Evolutionary conservation across 2,329 filamentous ascomycete species (phyloP), one percentile per base, ranked within the genome.

Genomic region (Paracorniculantispora psalliotae): DNA sequence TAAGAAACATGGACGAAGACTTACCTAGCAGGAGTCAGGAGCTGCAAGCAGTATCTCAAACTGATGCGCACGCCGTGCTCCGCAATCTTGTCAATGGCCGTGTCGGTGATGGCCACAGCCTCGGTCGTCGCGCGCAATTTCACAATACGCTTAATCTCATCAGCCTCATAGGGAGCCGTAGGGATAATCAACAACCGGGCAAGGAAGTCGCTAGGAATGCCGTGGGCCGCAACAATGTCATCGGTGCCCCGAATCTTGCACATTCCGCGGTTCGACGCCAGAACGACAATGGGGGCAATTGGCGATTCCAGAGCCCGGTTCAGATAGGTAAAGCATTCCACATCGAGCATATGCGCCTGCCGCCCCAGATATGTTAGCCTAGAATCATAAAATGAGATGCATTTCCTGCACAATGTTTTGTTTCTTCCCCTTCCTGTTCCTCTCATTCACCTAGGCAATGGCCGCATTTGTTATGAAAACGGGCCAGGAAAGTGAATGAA

Each of bases 241-340:
- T 89, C 83, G 59, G 90, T 93, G 70, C 93, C 93, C 67, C 92
- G 90, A 71, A 99, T 94, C 64, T 91, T 90, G 64, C 91, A 93
- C 80, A 92, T 88, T 73, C 94, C 94, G 68, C 94, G 89, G 79
- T 99, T 99, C 44, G 94, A 97, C 61, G 94, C 94, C 62, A 99
- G 87, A 65, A 99, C 94, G 62, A 99, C 94, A 69, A 99, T 96
- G 60, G 94, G 94, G 1, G 93, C 93, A 69, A 99, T 96, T 65
- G 87, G 85, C 59, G 91, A 92, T 81, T 99, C 94, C 66, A 99
- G 83, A n/a, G 94, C 94, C 71, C 92, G 90, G 81, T 97, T 97
- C 70, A 99, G 87, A 77, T 97, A 99, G 66, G 94, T 97, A 78
- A 97, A 99, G 80, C 92, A 96, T 79, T 99, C 94, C 67, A 99